Evolutionary conservation across 148 eudicot species (phyloP).

Genomic region (Vaccinium corymbosum): DNA sequence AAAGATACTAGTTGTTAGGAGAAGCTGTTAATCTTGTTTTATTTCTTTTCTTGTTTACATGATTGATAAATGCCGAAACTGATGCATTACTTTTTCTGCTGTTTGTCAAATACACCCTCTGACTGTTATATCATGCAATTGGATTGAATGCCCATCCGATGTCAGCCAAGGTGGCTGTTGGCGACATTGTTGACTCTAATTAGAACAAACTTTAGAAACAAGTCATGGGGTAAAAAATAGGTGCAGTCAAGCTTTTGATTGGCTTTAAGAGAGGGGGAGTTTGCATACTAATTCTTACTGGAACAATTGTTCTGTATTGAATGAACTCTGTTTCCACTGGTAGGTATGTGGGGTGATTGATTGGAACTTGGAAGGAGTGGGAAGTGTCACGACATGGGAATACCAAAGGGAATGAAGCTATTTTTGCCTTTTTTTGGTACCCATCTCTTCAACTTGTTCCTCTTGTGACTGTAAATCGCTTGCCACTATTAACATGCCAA

Average conservation of each 20-base stretch:
- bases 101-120: not conserved
- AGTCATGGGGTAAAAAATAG: not conserved
- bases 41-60: not conserved
- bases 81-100: not conserved
- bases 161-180: not conserved
- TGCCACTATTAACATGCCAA: no score
- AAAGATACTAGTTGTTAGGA: not conserved
- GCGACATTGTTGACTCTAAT: not conserved
- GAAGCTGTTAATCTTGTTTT: not conserved
- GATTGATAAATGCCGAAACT: not conserved
- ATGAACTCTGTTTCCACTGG: not conserved
- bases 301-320: not conserved
- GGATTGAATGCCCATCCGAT: not conserved
- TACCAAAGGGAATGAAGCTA: not conserved
- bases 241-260: not conserved
- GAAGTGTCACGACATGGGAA: not conserved
- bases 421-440: not conserved
- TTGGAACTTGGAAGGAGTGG: not conserved
- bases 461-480: no score
- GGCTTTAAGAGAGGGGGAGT: not conserved
- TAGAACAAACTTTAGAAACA: not conserved
- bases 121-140: not conserved
- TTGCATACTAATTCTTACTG: not conserved
- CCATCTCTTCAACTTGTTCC: not conserved
- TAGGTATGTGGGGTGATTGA: not conserved